A percentile compares a stretch with the other conserved stretches of the same genome.
Conservation (phyloP, 2,329 filamentous ascomycete genomes). For the Tolypocladium amazonense region DNA sequence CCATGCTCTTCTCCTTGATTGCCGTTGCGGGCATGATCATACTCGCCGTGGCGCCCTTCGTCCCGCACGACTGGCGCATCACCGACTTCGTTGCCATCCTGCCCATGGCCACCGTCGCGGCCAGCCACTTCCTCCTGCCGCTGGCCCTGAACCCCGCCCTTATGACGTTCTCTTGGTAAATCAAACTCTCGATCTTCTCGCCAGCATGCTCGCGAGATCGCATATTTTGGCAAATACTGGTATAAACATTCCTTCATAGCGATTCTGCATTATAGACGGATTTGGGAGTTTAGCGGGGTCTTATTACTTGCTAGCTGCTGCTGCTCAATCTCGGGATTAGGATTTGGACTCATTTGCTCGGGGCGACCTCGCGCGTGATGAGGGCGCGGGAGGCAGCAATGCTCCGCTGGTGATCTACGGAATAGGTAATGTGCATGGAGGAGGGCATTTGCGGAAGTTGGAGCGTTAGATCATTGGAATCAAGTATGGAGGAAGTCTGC, state of each 20-base stretch:
- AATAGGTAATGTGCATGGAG: not conserved
- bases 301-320: not conserved
- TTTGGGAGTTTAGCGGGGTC: not conserved
- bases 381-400: not conserved
- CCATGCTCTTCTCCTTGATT: constrained; percentile 49
- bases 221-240: not conserved
- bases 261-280: constrained; percentile 2
- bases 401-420: not conserved
- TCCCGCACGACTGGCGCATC: constrained; percentile 56
- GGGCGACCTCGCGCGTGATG: not conserved
- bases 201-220: not conserved
- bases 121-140: constrained; percentile 60
- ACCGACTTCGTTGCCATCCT: constrained; percentile 66
- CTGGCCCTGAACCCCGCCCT: constrained; percentile 68
- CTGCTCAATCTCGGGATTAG: not conserved
- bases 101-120: constrained; percentile 62
- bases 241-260: not conserved
- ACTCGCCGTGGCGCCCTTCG: constrained; percentile 50
- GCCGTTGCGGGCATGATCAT: constrained; percentile 54
- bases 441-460: not conserved
- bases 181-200: not conserved
- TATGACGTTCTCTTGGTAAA: constrained; percentile 69
- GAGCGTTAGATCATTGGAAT: not conserved
- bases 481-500: not conserved
- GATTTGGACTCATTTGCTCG: not conserved